Percentiles rank a stretch among this genome's conserved stretches.
phyloP scores from a whole-genome alignment of 2,329 filamentous ascomycete species.

The Calonectria fujianensis region DNA sequence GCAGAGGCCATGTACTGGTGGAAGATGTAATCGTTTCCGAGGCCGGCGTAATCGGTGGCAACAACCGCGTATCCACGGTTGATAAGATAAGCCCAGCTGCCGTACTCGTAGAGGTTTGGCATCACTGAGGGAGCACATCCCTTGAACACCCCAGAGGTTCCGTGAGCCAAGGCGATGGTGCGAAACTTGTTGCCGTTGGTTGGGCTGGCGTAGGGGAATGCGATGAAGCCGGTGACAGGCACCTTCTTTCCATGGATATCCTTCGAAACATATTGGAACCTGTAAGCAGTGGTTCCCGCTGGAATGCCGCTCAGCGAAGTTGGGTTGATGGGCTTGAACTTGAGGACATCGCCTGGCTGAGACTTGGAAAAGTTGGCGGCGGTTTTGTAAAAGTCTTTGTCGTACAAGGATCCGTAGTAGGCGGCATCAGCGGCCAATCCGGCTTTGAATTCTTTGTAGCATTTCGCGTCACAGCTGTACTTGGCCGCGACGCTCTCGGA shows the following conservation, averaged over 20 bases:
- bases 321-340: conserved; percentile 42
- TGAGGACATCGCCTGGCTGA: conserved; percentile 42
- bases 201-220: conserved; percentile 22
- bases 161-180: conserved; percentile 44
- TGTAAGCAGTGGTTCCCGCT: conserved; percentile 41
- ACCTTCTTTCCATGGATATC: conserved; percentile 41
- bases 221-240: conserved; percentile 45
- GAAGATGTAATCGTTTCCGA: neutral
- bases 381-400: conserved; percentile 21
- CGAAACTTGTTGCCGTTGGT: conserved; percentile 12
- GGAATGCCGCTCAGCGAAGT: conserved; percentile 24
- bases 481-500: neutral
- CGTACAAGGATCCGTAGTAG: neutral
- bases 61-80: conserved; percentile 44
- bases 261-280: conserved; percentile 47
- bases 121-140: conserved; percentile 46
- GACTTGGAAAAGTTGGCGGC: conserved; percentile 25
- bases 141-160: conserved; percentile 41
- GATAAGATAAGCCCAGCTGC: conserved; percentile 40
- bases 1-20: neutral
- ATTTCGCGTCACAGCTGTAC: conserved; percentile 20
- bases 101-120: conserved; percentile 40
- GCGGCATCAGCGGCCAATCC: neutral
- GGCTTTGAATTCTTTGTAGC: conserved; percentile 9
- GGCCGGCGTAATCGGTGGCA: conserved; percentile 46